Evolutionary conservation across 2,329 filamentous ascomycete species (phyloP).

Genomic region (Ceratocystis albifundus): DNA sequence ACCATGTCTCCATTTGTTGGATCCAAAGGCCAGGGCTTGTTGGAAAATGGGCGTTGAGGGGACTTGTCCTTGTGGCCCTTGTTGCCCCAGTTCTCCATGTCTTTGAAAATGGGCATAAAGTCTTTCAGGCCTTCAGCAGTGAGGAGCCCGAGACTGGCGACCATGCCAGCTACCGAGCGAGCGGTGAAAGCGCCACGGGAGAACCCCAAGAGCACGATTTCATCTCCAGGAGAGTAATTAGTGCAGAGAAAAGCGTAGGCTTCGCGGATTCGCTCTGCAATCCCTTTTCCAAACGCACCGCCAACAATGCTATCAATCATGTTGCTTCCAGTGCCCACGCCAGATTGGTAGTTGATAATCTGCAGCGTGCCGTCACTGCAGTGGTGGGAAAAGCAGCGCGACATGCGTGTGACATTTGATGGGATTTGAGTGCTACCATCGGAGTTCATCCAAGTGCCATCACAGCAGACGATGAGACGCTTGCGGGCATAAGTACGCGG

Average conservation of each 20-base stretch:
- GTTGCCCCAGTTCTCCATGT: constrained; percentile 44
- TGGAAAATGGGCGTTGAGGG: constrained; percentile 36
- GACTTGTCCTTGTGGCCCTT: constrained; percentile 38
- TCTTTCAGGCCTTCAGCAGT: constrained; percentile 42
- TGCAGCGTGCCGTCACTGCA: constrained; percentile 44
- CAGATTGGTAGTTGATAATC: constrained; percentile 50
- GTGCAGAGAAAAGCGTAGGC: constrained; percentile 51
- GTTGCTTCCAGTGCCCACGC: constrained; percentile 45
- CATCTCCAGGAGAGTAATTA: constrained; percentile 48
- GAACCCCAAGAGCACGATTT: constrained; percentile 47
- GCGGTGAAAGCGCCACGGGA: constrained; percentile 49
- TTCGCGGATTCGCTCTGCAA: constrained; percentile 47
- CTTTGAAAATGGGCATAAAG: constrained; percentile 46
- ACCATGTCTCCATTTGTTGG: constrained; percentile 7
- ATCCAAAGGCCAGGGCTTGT: constrained; percentile 38
- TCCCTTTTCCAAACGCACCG: constrained; percentile 44
- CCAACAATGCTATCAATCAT: constrained; percentile 41
- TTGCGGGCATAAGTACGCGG: constrained; percentile 28
- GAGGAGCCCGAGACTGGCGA: constrained; percentile 40
- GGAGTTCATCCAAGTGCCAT: constrained; percentile 45
- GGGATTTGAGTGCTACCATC: constrained; percentile 41
- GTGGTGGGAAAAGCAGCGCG: constrained; percentile 42
- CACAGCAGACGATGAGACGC: constrained; percentile 42
- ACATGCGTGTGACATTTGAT: constrained; percentile 51
- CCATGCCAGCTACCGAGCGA: constrained; percentile 44